phyloP scores from a whole-genome alignment of 179 eudicot genomes.

The Pouteria campechiana region DNA sequence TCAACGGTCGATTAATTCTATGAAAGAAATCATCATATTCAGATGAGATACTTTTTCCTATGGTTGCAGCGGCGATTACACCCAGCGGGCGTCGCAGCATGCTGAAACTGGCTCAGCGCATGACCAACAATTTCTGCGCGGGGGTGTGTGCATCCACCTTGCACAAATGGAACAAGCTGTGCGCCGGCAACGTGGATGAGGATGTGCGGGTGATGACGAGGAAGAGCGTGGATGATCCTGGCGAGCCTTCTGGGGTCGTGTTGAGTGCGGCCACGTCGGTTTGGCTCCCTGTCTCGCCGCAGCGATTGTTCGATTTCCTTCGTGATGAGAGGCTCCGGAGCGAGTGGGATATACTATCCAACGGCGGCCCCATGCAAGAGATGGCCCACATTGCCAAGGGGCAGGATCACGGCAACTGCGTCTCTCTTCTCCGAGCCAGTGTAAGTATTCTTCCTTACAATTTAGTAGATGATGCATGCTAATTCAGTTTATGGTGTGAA shows the following conservation, averaged over 20 bases:
- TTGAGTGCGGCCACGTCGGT: constrained; percentile 92
- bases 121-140: constrained; percentile 88
- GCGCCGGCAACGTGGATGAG: constrained; percentile 58
- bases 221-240: constrained; percentile 86
- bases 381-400: constrained; percentile 99
- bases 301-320: constrained; percentile 74
- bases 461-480: too few relatives aligned
- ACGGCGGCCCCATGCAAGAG: constrained; percentile 97
- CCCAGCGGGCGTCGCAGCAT: constrained; percentile 77
- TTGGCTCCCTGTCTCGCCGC: constrained; percentile 84
- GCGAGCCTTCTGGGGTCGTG: constrained; percentile 87
- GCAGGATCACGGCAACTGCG: constrained; percentile 92
- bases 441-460: constrained; percentile 27
- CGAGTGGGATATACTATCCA: constrained; percentile 93
- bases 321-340: constrained; percentile 77
- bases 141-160: constrained; percentile 91
- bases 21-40: too few relatives aligned
- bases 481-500: too few relatives aligned
- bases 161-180: constrained; percentile 87
- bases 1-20: too few relatives aligned
- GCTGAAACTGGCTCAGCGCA: constrained; percentile 82
- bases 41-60: not conserved
- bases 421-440: constrained; percentile 87
- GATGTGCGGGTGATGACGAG: constrained; percentile 94
- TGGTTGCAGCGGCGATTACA: constrained; percentile 42